phyloP scores from a whole-genome alignment of 768 basidiomycete species.

The Russula vinacea region DNA sequence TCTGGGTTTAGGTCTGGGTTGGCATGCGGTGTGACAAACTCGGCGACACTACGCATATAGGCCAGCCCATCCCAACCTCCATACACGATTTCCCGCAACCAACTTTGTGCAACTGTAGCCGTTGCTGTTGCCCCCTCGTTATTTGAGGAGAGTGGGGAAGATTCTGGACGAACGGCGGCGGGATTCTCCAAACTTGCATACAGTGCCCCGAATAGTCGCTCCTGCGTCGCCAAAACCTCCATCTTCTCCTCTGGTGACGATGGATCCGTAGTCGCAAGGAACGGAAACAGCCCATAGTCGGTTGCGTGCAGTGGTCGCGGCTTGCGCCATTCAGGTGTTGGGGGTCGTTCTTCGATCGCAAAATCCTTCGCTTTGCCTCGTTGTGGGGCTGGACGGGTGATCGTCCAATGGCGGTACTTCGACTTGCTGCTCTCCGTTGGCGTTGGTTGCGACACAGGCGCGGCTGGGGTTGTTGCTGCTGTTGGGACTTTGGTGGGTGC shows the following conservation, averaged over 20 bases:
- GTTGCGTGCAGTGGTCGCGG: slow-evolving; percentile 52
- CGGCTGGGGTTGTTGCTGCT: slow-evolving; percentile 9
- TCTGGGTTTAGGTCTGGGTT: neutral
- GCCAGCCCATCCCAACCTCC: slow-evolving; percentile 75
- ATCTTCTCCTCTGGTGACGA: slow-evolving; percentile 25
- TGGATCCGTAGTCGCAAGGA: slow-evolving; percentile 37
- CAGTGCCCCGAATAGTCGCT: slow-evolving; percentile 33
- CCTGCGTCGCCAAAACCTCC: slow-evolving; percentile 35
- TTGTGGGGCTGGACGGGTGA: slow-evolving; percentile 49
- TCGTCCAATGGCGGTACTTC: slow-evolving; percentile 59
- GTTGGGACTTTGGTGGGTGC: slow-evolving; percentile 35
- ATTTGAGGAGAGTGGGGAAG: neutral
- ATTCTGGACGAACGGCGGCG: slow-evolving; percentile 10
- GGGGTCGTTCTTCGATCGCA: slow-evolving; percentile 44
- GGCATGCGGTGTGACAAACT: slow-evolving; percentile 48
- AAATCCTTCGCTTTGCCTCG: slow-evolving; percentile 52
- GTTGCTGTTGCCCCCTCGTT: slow-evolving; percentile 12
- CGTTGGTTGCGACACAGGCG: slow-evolving; percentile 4
- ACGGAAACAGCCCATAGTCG: slow-evolving; percentile 63
- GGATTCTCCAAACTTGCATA: slow-evolving; percentile 28
- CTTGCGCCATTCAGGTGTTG: slow-evolving; percentile 44
- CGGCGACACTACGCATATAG: slow-evolving; percentile 72
- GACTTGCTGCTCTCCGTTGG: slow-evolving; percentile 16
- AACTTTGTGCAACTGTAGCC: slow-evolving; percentile 59
- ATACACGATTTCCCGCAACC: slow-evolving; percentile 70